Evolutionary conservation across 306 rosid genomes (phyloP), one percentile per base, ranked within the genome.

Genomic region (Cicer chorassanicum): DNA sequence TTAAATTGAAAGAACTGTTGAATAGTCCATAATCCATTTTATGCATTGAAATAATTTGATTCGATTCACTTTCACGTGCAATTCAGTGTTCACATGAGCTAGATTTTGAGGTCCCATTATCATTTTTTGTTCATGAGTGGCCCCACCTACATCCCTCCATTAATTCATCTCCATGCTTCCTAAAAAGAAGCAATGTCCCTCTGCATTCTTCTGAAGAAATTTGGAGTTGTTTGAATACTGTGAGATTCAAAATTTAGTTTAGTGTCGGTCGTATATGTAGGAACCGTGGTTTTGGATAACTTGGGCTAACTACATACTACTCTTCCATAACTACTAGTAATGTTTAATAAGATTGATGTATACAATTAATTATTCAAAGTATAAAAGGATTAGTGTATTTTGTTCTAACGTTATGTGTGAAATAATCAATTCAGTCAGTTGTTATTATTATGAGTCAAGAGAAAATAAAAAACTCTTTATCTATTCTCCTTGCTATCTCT

Each of bases 91-190:
- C 72, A 77, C 75, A 81, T 78, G 83, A 84, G 89, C 82, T 91
- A 88, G 82, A 72, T 72, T 78, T 65, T 6, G 43, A 29, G 44
- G 42, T 42, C 78, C 79, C 78, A 73, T 60, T 45, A 61, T 76
- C 63, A 65, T 40, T 16, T 16, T 16, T 16, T 16, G 3, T 80
- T 61, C 77, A 43, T 48, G 14, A 73, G 71, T 75, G 56, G 49
- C 76, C 81, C 82, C 74, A 74, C 89, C 80, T 84, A 86, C 88
- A 74, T 69, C 89, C 80, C 80, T 82, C 82, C 66, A 87, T 93
- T 87, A 84, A 89, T 86, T 80, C 73, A 89, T 81, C 82, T 85
- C 96, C 97, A 93, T 89, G 96, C 96, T 82, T 89, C 87, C 88
- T 44, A 42, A 36, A 42, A 42, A 84, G 93, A 83, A 85, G 91